Conservation (phyloP, 169 alveolate species). For the Eimeria falciformis region DNA sequence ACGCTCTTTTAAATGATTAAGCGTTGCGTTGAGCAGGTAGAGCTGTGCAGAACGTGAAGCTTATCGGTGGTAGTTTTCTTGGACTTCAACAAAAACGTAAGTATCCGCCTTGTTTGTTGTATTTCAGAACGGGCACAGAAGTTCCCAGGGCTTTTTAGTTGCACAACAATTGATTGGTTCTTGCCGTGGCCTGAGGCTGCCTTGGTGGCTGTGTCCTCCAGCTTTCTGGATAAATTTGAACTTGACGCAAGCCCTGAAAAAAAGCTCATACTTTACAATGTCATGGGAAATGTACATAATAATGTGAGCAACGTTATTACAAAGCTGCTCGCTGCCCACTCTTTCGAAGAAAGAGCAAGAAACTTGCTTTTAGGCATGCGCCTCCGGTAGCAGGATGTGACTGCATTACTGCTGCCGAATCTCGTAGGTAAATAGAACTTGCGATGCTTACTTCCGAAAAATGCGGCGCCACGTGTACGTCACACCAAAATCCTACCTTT, state of each 20-base stretch:
- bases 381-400: not conserved
- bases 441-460: constrained; percentile 93
- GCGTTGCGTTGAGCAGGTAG: too few relatives aligned
- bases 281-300: constrained; percentile 89
- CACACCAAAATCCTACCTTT: constrained; percentile 97
- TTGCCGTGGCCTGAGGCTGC: constrained; percentile 99
- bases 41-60: too few relatives aligned
- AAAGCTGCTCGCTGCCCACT: not conserved
- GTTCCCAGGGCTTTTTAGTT: constrained; percentile 97
- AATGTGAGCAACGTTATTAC: constrained; percentile 23
- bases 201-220: constrained; percentile 94
- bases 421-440: constrained; percentile 86
- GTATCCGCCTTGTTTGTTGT: not conserved
- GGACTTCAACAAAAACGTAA: too few relatives aligned
- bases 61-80: too few relatives aligned
- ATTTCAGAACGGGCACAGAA: constrained; percentile 92
- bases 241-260: constrained; percentile 89
- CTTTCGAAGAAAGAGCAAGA: not conserved
- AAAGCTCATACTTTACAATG: constrained; percentile 87
- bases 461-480: constrained; percentile 97
- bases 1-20: too few relatives aligned
- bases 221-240: constrained; percentile 90
- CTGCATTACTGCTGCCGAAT: constrained; percentile 85
- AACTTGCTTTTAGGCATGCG: not conserved
- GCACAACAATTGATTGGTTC: constrained; percentile 96